A percentile compares a stretch with the other conserved stretches of the same genome.
phyloP scores from a whole-genome alignment of 2,329 filamentous ascomycete genomes.

The Cladosporium sp. region DNA sequence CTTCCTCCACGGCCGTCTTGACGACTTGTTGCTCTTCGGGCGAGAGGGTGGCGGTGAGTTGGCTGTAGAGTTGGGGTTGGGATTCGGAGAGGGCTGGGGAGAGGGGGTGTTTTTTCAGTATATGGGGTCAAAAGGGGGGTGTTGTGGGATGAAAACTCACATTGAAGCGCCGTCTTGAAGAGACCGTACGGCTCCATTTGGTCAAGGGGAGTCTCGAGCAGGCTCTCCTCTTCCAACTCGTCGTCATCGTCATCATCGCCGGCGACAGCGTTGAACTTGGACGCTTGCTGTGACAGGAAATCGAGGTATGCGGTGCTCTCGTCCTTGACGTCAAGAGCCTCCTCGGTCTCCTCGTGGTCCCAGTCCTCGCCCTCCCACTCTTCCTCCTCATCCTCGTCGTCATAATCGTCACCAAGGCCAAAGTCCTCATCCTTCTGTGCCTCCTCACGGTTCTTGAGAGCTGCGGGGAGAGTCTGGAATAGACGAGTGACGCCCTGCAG shows the following conservation, averaged over 20 bases:
- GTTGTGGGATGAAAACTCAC: slow-evolving; percentile 53
- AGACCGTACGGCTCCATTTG: slow-evolving; percentile 91
- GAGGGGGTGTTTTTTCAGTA: slow-evolving; percentile 29
- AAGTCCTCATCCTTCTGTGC: slow-evolving; percentile 81
- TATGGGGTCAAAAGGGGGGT: not conserved
- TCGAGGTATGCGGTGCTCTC: slow-evolving; percentile 93
- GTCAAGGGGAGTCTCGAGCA: slow-evolving; percentile 90
- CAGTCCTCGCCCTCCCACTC: slow-evolving; percentile 75
- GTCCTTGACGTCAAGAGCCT: slow-evolving; percentile 67
- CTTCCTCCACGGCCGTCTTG: slow-evolving; percentile 70
- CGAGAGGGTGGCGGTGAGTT: slow-evolving; percentile 70
- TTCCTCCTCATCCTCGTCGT: slow-evolving; percentile 67
- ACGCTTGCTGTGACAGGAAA: slow-evolving; percentile 78
- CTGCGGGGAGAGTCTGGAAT: slow-evolving; percentile 84
- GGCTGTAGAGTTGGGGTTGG: slow-evolving; percentile 82
- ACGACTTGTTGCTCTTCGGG: slow-evolving; percentile 77
- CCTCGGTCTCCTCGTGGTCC: slow-evolving; percentile 60
- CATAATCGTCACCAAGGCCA: slow-evolving; percentile 67
- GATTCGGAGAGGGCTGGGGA: slow-evolving; percentile 75
- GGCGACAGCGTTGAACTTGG: slow-evolving; percentile 48
- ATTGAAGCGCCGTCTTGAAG: slow-evolving; percentile 75
- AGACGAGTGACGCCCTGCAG: slow-evolving; percentile 83
- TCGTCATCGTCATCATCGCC: slow-evolving; percentile 68
- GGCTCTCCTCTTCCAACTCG: slow-evolving; percentile 83
- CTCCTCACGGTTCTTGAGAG: slow-evolving; percentile 87